These are phyloP conservation scores for Epipyxis sp. DNA, from an alignment of 108 stramenopile species.

Conservation along the genomic window DNA sequence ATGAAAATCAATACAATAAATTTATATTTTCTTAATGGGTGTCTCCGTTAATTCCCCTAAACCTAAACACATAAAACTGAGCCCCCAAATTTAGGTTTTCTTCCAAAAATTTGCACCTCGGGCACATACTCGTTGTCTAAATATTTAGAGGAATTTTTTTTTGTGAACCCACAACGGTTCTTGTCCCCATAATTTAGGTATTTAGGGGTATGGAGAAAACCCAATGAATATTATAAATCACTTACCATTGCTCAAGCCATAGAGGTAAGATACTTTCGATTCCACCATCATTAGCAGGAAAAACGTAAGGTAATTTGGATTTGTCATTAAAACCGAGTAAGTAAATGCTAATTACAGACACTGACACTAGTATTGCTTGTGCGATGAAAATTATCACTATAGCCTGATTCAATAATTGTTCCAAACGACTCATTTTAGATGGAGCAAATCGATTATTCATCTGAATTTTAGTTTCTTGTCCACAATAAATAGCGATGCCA, in stretches of 20 bases:
- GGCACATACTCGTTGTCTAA: too few species aligned
- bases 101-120: too few species aligned
- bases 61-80: too few species aligned
- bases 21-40: too few species aligned
- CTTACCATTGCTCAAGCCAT: constrained; percentile 27
- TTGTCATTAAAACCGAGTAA: not conserved
- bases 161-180: too few species aligned
- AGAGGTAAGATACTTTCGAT: not conserved
- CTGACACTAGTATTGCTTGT: constrained; percentile 26
- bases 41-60: too few species aligned
- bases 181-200: too few species aligned
- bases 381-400: constrained; percentile 37
- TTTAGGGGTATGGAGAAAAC: not conserved
- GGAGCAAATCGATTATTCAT: constrained; percentile 34
- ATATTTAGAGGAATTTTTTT: too few species aligned
- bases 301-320: constrained; percentile 18
- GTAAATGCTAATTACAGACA: constrained; percentile 3
- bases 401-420: constrained; percentile 33
- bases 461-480: constrained; percentile 14
- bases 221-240: too few species aligned
- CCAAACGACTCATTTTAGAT: constrained; percentile 31
- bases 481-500: not conserved
- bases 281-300: not conserved
- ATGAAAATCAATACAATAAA: too few species aligned
- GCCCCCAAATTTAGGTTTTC: too few species aligned